A percentile compares a stretch with the other conserved stretches of the same genome.
phyloP scores from a whole-genome alignment of 495 filamentous ascomycete genomes.

The Xylaria cubensis region DNA sequence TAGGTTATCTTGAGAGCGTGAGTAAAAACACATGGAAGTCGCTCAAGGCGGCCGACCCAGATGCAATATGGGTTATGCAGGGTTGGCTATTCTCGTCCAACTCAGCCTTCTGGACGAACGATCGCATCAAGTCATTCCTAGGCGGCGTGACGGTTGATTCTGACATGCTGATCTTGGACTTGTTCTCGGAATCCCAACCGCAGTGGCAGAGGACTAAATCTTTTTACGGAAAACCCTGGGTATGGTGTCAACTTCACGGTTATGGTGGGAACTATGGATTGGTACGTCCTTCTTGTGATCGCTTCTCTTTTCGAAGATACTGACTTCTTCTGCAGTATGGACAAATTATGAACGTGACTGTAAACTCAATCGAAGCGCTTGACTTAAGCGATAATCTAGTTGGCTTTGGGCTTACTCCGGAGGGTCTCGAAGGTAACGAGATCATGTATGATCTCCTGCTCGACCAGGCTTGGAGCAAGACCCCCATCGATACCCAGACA shows the following conservation, averaged over 20 bases:
- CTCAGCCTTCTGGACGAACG: conserved; percentile 56
- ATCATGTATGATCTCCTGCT: conserved; percentile 60
- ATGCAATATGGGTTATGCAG: conserved; percentile 63
- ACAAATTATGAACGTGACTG: conserved; percentile 57
- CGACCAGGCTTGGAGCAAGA: conserved; percentile 56
- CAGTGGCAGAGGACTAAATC: conserved; percentile 60
- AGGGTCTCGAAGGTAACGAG: conserved; percentile 64
- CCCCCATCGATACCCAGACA: conserved; percentile 50
- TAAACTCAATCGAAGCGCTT: conserved; percentile 54
- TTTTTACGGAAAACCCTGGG: conserved; percentile 62
- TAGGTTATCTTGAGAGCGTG: conserved; percentile 54
- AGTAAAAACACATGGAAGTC: conserved; percentile 53
- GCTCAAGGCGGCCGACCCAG: conserved; percentile 55
- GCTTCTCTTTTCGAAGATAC: not conserved
- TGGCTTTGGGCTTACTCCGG: conserved; percentile 56
- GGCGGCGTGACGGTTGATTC: conserved; percentile 51
- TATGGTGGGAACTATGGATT: conserved; percentile 60
- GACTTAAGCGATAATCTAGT: conserved; percentile 47
- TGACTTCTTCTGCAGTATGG: conserved; percentile 45
- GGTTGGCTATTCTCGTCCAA: conserved; percentile 60
- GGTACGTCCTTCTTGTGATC: not conserved
- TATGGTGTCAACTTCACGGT: conserved; percentile 58
- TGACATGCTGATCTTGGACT: conserved; percentile 60
- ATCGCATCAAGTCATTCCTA: conserved; percentile 56
- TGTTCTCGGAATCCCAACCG: conserved; percentile 58